These are phyloP conservation scores for Fusarium fujikuroi DNA, from an alignment of 2,329 filamentous ascomycete genomes.

Conservation along the genomic window DNA sequence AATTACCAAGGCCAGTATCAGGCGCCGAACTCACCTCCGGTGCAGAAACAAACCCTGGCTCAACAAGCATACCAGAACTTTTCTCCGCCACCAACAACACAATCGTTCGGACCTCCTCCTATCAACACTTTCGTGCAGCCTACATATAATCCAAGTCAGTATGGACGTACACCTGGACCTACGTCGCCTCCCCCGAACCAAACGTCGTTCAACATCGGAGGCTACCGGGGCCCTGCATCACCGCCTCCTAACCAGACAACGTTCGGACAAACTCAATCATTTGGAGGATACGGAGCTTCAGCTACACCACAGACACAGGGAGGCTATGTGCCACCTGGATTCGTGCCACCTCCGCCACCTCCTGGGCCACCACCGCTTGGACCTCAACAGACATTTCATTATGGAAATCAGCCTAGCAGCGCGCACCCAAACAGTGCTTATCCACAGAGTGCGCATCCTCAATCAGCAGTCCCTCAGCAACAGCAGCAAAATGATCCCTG, in stretches of 20 bases:
- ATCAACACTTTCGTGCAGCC: slow-evolving; percentile 61
- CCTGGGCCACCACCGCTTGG: slow-evolving; percentile 71
- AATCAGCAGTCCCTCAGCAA: slow-evolving; percentile 51
- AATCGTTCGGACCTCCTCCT: slow-evolving; percentile 50
- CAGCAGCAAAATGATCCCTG: slow-evolving; percentile 61
- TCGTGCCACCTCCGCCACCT: slow-evolving; percentile 71
- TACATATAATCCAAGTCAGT: slow-evolving; percentile 68
- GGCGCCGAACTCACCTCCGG: slow-evolving; percentile 59
- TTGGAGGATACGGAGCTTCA: slow-evolving; percentile 53
- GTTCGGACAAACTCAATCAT: slow-evolving; percentile 55
- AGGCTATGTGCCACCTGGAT: slow-evolving; percentile 64
- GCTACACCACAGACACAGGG: slow-evolving; percentile 54
- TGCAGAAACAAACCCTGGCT: slow-evolving; percentile 54
- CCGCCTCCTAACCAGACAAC: slow-evolving; percentile 68
- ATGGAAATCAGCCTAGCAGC: slow-evolving; percentile 50
- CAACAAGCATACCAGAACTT: slow-evolving; percentile 57
- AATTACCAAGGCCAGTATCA: slow-evolving; percentile 69
- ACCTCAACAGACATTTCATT: slow-evolving; percentile 71
- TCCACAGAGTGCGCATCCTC: slow-evolving; percentile 48
- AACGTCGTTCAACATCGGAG: slow-evolving; percentile 57
- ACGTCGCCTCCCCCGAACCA: slow-evolving; percentile 74
- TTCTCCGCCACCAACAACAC: slow-evolving; percentile 41
- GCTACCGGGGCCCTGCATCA: slow-evolving; percentile 57
- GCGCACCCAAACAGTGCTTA: slow-evolving; percentile 45
- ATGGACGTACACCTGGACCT: slow-evolving; percentile 66